These are phyloP conservation scores for Neurospora sp. DNA, from an alignment of 2,329 filamentous ascomycete genomes.

Conservation along the genomic window DNA sequence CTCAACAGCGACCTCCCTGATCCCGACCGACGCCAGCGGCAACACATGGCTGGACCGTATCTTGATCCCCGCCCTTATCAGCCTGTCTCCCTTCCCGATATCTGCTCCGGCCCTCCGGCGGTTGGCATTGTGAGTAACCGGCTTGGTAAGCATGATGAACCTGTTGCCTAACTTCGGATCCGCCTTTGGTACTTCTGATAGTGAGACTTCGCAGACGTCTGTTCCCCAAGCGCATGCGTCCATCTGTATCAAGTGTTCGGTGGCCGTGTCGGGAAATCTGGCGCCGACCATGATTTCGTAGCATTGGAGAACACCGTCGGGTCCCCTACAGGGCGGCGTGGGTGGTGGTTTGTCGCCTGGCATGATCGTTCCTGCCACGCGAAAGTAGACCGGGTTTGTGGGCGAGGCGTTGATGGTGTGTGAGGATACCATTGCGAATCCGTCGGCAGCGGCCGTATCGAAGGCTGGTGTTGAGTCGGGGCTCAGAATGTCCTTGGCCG, in stretches of 20 bases:
- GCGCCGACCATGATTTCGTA: background rate
- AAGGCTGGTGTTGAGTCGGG: background rate
- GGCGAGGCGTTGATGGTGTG: background rate
- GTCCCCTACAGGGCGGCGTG: background rate
- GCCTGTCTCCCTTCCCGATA: background rate
- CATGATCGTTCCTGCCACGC: background rate
- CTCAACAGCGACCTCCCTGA: background rate
- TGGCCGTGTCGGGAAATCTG: background rate
- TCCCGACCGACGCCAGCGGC: background rate
- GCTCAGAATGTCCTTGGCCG: background rate
- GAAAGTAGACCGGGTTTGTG: background rate
- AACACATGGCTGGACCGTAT: background rate
- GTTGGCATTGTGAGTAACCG: background rate
- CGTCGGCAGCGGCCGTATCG: background rate
- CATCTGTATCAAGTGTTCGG: background rate
- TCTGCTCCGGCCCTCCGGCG: background rate
- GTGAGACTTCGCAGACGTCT: background rate
- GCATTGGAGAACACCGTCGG: background rate
- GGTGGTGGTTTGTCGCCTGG: background rate
- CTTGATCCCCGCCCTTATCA: background rate
- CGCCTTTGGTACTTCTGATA: background rate
- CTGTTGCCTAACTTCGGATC: background rate
- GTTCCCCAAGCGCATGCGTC: background rate
- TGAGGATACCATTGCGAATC: background rate
- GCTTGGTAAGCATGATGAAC: background rate